A percentile compares a stretch with the other conserved stretches of the same genome.
Conservation (phyloP, 2,329 filamentous ascomycete species). For the Zalaria sp. region DNA sequence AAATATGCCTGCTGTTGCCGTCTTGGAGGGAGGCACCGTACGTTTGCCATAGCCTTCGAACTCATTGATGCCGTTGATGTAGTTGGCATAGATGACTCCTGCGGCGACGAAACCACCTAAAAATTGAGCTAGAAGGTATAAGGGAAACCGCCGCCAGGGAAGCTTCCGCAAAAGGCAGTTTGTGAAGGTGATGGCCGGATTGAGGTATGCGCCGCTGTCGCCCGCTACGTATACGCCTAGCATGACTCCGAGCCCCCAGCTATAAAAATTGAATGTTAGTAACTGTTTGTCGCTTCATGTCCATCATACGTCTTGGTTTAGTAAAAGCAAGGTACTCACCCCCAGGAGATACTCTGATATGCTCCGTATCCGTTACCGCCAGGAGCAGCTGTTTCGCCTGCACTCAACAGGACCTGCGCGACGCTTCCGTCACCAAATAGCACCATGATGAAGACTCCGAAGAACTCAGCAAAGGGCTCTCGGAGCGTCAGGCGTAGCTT, state of each 20-base stretch:
- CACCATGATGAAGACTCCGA: constrained; percentile 26
- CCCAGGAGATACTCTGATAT: constrained; percentile 30
- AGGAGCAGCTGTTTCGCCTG: constrained; percentile 22
- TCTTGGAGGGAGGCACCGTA: constrained; percentile 43
- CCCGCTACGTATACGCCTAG: constrained; percentile 47
- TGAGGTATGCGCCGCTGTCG: constrained; percentile 52
- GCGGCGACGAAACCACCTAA: constrained; percentile 51
- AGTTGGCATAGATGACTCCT: constrained; percentile 29
- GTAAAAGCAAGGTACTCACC: constrained; percentile 15
- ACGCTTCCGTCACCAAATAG: constrained; percentile 30
- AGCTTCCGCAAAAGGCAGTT: constrained; percentile 56
- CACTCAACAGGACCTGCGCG: constrained; percentile 27
- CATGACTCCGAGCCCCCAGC: constrained; percentile 24
- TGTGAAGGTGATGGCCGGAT: constrained; percentile 54
- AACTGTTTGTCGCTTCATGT: too few species aligned
- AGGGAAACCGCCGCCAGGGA: constrained; percentile 54
- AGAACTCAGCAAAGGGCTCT: constrained; percentile 31
- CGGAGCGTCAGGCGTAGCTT: constrained; percentile 21
- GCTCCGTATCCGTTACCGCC: constrained; percentile 27
- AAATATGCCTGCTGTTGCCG: constrained; percentile 51
- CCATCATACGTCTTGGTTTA: too few species aligned
- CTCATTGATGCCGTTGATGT: constrained; percentile 46
- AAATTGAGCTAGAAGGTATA: constrained; percentile 52
- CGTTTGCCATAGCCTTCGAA: constrained; percentile 49
- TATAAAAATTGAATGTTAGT: background rate